These are phyloP conservation scores for Fusarium algeriense DNA, from an alignment of 2,329 filamentous ascomycete genomes.

Conservation along the genomic window DNA sequence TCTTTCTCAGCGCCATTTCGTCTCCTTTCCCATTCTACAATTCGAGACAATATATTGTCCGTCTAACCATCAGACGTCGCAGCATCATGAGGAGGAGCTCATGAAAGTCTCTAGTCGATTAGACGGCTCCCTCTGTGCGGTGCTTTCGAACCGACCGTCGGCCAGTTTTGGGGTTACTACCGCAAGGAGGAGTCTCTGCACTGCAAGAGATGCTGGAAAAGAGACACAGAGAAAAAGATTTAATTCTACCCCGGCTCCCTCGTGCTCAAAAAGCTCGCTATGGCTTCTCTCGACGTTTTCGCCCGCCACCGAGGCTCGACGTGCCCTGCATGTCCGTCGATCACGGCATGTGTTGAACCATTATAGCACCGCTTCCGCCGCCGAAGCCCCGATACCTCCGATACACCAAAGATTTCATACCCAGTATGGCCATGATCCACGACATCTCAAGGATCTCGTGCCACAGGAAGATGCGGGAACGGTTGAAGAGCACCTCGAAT, in stretches of 20 bases:
- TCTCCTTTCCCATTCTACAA: background rate
- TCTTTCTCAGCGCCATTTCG: constrained; percentile 29
- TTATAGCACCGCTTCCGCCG: constrained; percentile 47
- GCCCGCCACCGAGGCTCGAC: constrained; percentile 43
- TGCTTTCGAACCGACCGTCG: constrained; percentile 62
- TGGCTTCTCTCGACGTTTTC: constrained; percentile 60
- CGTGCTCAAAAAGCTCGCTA: constrained; percentile 51
- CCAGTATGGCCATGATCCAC: constrained; percentile 43
- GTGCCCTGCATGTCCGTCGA: constrained; percentile 22
- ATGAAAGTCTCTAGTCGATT: constrained; percentile 72
- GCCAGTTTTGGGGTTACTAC: constrained; percentile 44
- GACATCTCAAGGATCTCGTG: constrained; percentile 66
- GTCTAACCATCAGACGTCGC: constrained; percentile 32
- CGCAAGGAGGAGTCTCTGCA: constrained; percentile 46
- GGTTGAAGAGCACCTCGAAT: constrained; percentile 66
- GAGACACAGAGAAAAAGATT: constrained; percentile 25
- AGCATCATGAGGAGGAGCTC: constrained; percentile 65
- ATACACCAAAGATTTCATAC: constrained; percentile 24
- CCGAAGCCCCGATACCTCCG: constrained; percentile 28
- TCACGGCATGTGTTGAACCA: constrained; percentile 38
- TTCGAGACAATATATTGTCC: constrained; percentile 9
- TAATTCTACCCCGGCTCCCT: constrained; percentile 20
- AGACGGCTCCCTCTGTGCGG: constrained; percentile 70
- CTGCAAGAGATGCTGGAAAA: constrained; percentile 32
- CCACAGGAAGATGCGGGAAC: constrained; percentile 61